These are phyloP conservation scores for Phytopythium aichiense DNA, from an alignment of 352 stramenopile species.

Conservation along the genomic window DNA sequence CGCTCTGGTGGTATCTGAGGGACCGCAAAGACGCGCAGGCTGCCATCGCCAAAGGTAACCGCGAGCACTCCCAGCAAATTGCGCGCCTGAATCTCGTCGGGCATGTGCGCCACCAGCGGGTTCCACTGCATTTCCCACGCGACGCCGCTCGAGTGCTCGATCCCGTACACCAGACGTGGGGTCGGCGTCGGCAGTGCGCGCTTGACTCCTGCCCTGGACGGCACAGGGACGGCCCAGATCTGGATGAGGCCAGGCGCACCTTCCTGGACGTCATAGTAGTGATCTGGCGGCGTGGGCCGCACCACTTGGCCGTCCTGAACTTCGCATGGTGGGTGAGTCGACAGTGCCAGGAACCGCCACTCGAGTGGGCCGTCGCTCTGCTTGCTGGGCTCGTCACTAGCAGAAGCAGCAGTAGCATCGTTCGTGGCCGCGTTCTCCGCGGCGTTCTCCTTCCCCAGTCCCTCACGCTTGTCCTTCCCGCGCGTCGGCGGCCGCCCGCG, in stretches of 20 bases:
- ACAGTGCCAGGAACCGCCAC: constrained; percentile 59
- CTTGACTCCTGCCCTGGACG: neutral
- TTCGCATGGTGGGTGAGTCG: constrained; percentile 66
- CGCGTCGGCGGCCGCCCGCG: constrained; percentile 4
- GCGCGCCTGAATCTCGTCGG: constrained; percentile 9
- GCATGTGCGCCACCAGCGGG: constrained; percentile 44
- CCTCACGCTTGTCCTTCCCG: constrained; percentile 8
- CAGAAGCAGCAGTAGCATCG: neutral
- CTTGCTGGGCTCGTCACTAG: constrained; percentile 1
- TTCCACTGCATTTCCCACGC: constrained; percentile 83
- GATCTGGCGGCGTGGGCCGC: constrained; percentile 61
- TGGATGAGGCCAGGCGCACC: constrained; percentile 55
- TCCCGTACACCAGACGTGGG: constrained; percentile 58
- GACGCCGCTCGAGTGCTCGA: constrained; percentile 71
- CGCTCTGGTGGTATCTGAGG: constrained; percentile 33
- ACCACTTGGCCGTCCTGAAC: constrained; percentile 55
- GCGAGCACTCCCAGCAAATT: constrained; percentile 58
- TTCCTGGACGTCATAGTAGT: constrained; percentile 68
- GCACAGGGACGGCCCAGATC: constrained; percentile 69
- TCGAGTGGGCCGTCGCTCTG: constrained; percentile 11
- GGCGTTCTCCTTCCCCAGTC: constrained; percentile 35
- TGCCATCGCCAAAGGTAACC: constrained; percentile 73
- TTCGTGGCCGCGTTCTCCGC: constrained; percentile 5
- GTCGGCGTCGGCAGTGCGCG: neutral
- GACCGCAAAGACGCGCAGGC: constrained; percentile 64